Conservation (phyloP, 163 green algal genomes). For the Coccomyxa subellipsoidea region DNA sequence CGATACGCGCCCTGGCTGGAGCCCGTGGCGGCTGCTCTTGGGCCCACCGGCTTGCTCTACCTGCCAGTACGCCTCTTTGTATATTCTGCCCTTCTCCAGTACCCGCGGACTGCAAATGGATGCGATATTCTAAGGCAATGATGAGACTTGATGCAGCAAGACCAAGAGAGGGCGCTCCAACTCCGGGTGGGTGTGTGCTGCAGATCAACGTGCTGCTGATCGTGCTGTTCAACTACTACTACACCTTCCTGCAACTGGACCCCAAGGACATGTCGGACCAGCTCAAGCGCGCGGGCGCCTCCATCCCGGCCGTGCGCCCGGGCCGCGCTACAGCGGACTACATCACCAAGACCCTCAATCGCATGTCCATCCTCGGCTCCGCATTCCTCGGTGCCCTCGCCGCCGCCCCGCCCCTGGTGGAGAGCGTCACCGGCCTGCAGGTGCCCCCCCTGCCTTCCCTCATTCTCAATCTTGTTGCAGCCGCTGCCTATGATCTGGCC, state of each 20-base stretch:
- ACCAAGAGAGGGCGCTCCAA: too few relatives aligned
- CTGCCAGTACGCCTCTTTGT: slow-evolving; percentile 48
- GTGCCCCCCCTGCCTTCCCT: neutral
- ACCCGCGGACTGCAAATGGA: too few relatives aligned
- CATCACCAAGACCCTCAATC: slow-evolving; percentile 81
- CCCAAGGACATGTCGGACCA: slow-evolving; percentile 94
- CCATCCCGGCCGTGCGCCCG: slow-evolving; percentile 85
- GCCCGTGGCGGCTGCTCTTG: slow-evolving; percentile 53
- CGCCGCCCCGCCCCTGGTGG: slow-evolving; percentile 77
- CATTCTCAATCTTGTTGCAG: too few relatives aligned
- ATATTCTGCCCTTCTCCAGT: too few relatives aligned
- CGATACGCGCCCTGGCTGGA: slow-evolving; percentile 68
- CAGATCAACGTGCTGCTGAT: slow-evolving; percentile 89
- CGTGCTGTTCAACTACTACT: slow-evolving; percentile 98
- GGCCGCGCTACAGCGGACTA: slow-evolving; percentile 84
- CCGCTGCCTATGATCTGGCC: too few relatives aligned
- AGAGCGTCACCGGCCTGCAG: slow-evolving; percentile 83
- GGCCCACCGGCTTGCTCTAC: slow-evolving; percentile 71
- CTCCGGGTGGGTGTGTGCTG: too few relatives aligned
- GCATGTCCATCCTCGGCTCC: slow-evolving; percentile 88
- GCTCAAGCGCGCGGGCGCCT: slow-evolving; percentile 88
- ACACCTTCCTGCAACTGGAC: slow-evolving; percentile 98
- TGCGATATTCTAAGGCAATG: too few relatives aligned
- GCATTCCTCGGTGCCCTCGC: slow-evolving; percentile 89
- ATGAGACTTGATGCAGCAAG: too few relatives aligned